Evolutionary conservation across 23 red algal species (phyloP).

Genomic region (Gracilaria gracilis): DNA sequence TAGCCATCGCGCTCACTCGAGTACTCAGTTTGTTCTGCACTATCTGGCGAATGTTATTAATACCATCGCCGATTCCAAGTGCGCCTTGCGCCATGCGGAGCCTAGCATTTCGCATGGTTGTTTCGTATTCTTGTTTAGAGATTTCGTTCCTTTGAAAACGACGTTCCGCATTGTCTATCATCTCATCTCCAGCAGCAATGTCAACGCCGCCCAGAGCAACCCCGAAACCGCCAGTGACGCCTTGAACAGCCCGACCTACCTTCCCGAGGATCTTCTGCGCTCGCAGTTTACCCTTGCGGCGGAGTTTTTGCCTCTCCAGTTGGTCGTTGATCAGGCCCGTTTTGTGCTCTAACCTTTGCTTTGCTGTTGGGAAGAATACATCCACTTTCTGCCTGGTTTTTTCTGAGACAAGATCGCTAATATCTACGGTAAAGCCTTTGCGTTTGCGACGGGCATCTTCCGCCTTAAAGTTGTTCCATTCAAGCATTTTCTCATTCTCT

Average conservation of each 20-base stretch:
- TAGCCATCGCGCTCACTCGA: not conserved
- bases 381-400: not conserved
- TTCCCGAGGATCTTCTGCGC: conserved; percentile 36
- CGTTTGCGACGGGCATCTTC: conserved; percentile 8
- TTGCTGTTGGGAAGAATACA: not conserved
- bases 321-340: not conserved
- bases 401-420: not conserved
- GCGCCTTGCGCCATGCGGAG: conserved; percentile 12
- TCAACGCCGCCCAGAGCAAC: conserved; percentile 13
- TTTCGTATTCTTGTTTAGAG: not conserved
- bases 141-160: conserved; percentile 10
- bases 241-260: conserved; percentile 6
- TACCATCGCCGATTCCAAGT: conserved; percentile 34
- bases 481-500: not conserved
- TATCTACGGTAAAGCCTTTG: conserved; percentile 12
- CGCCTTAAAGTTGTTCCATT: not conserved
- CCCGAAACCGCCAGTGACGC: conserved; percentile 11
- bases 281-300: not conserved
- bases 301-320: not conserved
- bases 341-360: not conserved
- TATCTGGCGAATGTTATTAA: not conserved
- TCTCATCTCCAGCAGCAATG: conserved; percentile 45
- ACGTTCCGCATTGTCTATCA: conserved; percentile 32
- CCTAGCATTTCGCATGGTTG: conserved; percentile 16
- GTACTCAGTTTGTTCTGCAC: not conserved